Conservation (phyloP, 2,329 filamentous ascomycete genomes). For the Graphilbum sp. region DNA sequence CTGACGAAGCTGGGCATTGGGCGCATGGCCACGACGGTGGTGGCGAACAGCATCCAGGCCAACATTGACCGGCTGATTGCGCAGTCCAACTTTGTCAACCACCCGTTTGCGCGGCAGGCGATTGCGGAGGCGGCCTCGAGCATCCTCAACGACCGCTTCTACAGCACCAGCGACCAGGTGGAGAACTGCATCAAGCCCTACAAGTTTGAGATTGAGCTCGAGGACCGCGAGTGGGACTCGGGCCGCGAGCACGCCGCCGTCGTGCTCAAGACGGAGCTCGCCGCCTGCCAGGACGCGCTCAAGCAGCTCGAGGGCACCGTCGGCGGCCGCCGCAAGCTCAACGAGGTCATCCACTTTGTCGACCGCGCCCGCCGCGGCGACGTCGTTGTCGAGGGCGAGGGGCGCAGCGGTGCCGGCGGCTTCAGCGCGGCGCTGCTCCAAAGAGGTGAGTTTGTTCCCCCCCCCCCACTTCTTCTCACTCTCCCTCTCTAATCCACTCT, state of each 20-base stretch:
- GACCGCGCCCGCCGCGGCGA: conserved; percentile 82
- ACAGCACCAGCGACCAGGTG: conserved; percentile 93
- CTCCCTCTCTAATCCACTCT: too few relatives aligned
- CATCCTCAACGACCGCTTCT: conserved; percentile 87
- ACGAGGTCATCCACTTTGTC: conserved; percentile 79
- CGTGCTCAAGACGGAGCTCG: conserved; percentile 75
- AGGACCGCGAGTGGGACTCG: conserved; percentile 73
- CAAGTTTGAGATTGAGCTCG: conserved; percentile 94
- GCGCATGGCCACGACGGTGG: conserved; percentile 77
- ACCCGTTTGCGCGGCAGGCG: conserved; percentile 84
- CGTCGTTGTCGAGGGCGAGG: conserved; percentile 68
- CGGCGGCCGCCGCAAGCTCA: conserved; percentile 69
- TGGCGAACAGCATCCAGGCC: conserved; percentile 71
- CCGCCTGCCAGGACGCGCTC: conserved; percentile 65
- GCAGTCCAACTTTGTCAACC: conserved; percentile 69
- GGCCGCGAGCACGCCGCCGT: conserved; percentile 68
- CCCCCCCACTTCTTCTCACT: not conserved
- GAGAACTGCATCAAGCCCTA: conserved; percentile 99
- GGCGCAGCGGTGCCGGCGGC: conserved; percentile 71
- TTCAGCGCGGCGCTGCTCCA: conserved; percentile 78
- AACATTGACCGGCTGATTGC: conserved; percentile 67
- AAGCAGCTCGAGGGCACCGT: conserved; percentile 61
- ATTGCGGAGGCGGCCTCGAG: conserved; percentile 80
- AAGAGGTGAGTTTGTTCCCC: conserved; percentile 42
- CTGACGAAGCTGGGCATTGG: conserved; percentile 91